phyloP scores from a whole-genome alignment of 2,329 filamentous ascomycete species.

The Waltergamsia citrina region DNA sequence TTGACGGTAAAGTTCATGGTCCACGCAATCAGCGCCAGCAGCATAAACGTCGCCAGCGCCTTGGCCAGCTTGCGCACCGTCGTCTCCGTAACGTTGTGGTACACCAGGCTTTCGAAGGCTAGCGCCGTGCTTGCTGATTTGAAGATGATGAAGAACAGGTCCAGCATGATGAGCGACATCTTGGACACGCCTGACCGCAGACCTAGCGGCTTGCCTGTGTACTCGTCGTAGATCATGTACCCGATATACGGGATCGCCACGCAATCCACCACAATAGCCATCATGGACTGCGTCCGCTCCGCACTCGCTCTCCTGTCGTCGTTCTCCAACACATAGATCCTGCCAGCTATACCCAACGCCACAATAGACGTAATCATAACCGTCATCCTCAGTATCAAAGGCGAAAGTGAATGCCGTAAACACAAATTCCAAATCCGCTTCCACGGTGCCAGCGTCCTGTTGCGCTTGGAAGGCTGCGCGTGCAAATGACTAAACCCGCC shows the following conservation, averaged over 20 bases:
- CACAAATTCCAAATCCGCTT: constrained; percentile 59
- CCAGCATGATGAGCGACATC: constrained; percentile 79
- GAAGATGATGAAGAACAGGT: constrained; percentile 95
- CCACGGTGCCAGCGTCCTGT: constrained; percentile 22
- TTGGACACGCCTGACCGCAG: constrained; percentile 78
- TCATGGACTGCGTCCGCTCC: constrained; percentile 69
- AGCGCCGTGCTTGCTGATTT: constrained; percentile 87
- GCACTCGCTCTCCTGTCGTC: constrained; percentile 27
- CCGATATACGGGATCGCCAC: constrained; percentile 82
- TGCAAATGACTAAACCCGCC: constrained; percentile 19
- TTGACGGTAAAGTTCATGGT: constrained; percentile 82
- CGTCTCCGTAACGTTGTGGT: constrained; percentile 28
- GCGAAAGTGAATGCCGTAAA: constrained; percentile 75
- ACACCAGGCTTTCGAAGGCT: constrained; percentile 76
- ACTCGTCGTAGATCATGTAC: constrained; percentile 96
- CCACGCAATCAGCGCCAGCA: constrained; percentile 83
- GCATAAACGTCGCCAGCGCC: constrained; percentile 67
- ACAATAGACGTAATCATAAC: constrained; percentile 77
- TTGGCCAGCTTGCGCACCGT: constrained; percentile 46
- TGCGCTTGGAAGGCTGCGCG: constrained; percentile 16
- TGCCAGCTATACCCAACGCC: constrained; percentile 68
- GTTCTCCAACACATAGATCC: constrained; percentile 57
- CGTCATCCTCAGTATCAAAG: constrained; percentile 70
- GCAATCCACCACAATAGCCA: constrained; percentile 83
- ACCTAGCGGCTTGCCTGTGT: constrained; percentile 86